Conservation (phyloP, 805 yeast species). For the Monosporozyma unispora region DNA sequence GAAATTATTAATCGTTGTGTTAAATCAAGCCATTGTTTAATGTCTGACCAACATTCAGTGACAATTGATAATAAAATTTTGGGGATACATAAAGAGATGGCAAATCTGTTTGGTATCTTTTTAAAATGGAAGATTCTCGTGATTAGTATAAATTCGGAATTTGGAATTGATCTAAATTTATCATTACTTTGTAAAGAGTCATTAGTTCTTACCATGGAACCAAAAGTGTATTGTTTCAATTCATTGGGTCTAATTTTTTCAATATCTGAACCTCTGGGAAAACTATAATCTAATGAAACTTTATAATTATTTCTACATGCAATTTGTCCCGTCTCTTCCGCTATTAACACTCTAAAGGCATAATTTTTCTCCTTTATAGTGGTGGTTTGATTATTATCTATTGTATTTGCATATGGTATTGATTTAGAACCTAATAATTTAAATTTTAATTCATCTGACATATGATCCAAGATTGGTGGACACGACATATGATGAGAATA, state of each 20-base stretch:
- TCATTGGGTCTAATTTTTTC: slow-evolving; percentile 27
- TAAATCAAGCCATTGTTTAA: slow-evolving; percentile 25
- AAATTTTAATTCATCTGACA: slow-evolving; percentile 23
- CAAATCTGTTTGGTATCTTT: slow-evolving; percentile 20
- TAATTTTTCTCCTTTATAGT: slow-evolving; percentile 4
- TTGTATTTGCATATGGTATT: slow-evolving; percentile 8
- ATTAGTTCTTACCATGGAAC: slow-evolving; percentile 31
- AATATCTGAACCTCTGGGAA: slow-evolving; percentile 16
- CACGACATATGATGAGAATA: not conserved
- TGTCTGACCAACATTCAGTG: slow-evolving; percentile 28
- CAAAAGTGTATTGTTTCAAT: slow-evolving; percentile 33
- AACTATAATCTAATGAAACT: slow-evolving; percentile 27
- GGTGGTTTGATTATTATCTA: not conserved
- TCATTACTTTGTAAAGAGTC: slow-evolving; percentile 18
- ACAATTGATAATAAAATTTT: slow-evolving; percentile 22
- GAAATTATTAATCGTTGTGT: slow-evolving; percentile 20
- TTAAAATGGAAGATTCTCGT: slow-evolving; percentile 28
- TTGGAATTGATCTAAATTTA: slow-evolving; percentile 24
- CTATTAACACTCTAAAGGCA: slow-evolving; percentile 29
- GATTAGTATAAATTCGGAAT: slow-evolving; percentile 27
- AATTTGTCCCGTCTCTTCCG: slow-evolving; percentile 33
- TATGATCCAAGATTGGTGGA: slow-evolving; percentile 20
- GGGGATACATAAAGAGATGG: slow-evolving; percentile 30
- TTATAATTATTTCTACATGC: slow-evolving; percentile 30
- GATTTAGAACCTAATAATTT: slow-evolving; percentile 22